Base-by-base conservation (phyloP, 1,139 yeast genomes). In the Scheffersomyces parashehatae region DNA sequence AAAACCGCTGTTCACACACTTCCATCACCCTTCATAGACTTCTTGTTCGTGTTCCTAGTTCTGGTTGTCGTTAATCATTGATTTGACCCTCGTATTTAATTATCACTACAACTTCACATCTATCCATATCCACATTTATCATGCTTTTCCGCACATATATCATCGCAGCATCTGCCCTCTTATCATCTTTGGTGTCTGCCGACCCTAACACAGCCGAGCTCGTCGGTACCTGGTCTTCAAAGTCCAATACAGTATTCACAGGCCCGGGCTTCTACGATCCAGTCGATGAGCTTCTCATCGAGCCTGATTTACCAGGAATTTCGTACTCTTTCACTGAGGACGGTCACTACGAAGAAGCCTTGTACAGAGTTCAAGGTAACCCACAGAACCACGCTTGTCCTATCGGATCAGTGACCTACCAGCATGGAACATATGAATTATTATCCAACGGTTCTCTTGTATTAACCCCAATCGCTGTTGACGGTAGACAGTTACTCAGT, bases 181-280 rank as follows among this genome's bases (percentile, higher is more conserved):
- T 43, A 24, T 38, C 45, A 28, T 12, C 36, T 31, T 13, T 32
- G 5, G 46, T 45, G 13, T 34, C 39, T 10, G 54, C 54, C 7
- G 55, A 53, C 37, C 56, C 55, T 39, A 49, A 35, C 41, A 68
- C 60, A 68, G 53, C 49, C 12, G 79, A 74, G 44, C 64, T 84
- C 41, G 83, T 70, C 38, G 99, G 99, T n/a, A 93, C 99, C 0
- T 93, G 99, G 99, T 67, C 91, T 1, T 85, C 97, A 13, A 93
- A 93, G 64, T 85, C 97, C 15, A 88, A 88, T 63, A 83, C 96
- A 6, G 99, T 95, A 8, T 85, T 93, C 70, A 93, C 99, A 0
- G 99, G 99, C 0, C 96, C 99, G 0, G 97, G 93, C 3, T 93
- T 93, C 60, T 93, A 82, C 62, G 98, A 93, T 63, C 99, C 99